phyloP scores from a whole-genome alignment of 345 rosid genomes.

The Hibiscus syriacus region DNA sequence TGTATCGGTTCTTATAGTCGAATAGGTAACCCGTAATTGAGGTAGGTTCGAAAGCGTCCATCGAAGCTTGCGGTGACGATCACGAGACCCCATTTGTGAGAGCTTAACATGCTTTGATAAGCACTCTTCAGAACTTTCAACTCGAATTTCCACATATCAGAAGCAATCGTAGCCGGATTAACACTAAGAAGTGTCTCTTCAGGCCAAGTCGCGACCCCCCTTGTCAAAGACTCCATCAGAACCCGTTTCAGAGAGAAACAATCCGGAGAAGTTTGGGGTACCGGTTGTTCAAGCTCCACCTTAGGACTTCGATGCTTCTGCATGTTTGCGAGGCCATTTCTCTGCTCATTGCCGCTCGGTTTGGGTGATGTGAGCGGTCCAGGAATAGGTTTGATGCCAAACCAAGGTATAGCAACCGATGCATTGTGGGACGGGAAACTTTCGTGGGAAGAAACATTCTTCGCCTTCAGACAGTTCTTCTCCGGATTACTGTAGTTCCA shows the following conservation, averaged over 20 bases:
- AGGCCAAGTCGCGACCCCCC: slow-evolving; percentile 56
- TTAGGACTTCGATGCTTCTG: slow-evolving; percentile 14
- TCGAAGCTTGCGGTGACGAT: slow-evolving; percentile 55
- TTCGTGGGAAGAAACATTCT: slow-evolving; percentile 32
- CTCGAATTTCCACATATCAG: slow-evolving; percentile 27
- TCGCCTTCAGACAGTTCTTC: slow-evolving; percentile 20
- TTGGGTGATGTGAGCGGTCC: slow-evolving; percentile 17
- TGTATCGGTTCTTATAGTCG: slow-evolving; percentile 9
- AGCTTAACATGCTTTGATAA: slow-evolving; percentile 33
- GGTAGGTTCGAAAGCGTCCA: slow-evolving; percentile 52
- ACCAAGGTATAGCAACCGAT: slow-evolving; percentile 52
- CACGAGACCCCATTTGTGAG: slow-evolving; percentile 60
- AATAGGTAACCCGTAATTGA: slow-evolving; percentile 55
- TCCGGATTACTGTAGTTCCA: slow-evolving; percentile 44
- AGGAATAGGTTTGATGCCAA: slow-evolving; percentile 22
- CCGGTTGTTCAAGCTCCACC: slow-evolving; percentile 19
- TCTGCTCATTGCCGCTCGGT: neutral
- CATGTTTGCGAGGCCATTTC: neutral
- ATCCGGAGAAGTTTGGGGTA: slow-evolving; percentile 23
- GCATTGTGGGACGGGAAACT: slow-evolving; percentile 40
- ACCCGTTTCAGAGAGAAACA: slow-evolving; percentile 41
- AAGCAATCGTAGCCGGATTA: slow-evolving; percentile 13
- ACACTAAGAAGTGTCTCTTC: slow-evolving; percentile 45
- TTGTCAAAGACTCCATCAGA: slow-evolving; percentile 34
- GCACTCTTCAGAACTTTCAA: slow-evolving; percentile 42